Base-by-base conservation (phyloP, 1,284 basidiomycete genomes). In the Xerocomus cyaneibrunnescens region DNA sequence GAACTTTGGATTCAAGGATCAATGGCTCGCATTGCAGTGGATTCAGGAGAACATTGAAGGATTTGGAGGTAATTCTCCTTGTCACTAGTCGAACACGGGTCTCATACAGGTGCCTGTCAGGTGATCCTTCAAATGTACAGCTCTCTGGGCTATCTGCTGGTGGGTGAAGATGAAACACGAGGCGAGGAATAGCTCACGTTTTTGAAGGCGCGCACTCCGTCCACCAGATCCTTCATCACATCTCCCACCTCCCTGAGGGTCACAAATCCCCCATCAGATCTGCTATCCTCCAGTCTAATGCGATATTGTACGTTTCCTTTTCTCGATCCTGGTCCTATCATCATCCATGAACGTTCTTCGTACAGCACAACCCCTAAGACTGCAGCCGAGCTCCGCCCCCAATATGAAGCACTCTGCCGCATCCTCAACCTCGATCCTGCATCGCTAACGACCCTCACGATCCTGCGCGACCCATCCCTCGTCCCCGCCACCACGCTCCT, bases 1-100 rank as follows among this genome's bases (percentile, higher is more conserved):
- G 3, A 92, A 90, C 62, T 90, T 83, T 62, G 87, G 88, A 0
- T 89, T 91, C 73, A 88, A 89, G 69, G 88, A 91, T 62, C 85
- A 65, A 27, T 66, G 62, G 57, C 31, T 63, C 22, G 62, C 48
- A 14, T 17, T 64, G 14, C 54, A 27, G 21, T 64, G 62, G 64
- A 39, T 66, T 7, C 61, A 45, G 9, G 62, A 62, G 9, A 62
- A 66, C 34, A 61, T 65, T 7, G 54, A 42, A 32, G 45, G 48
- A 5, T 64, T 65, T 36, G 63, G 61, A 32, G 63, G 62, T 61
- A 42, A 47, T 84, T 57, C 55, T 81, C 71, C 60, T 84, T 37
- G 62, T 64, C 10, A 62, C 71, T 0, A 88, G n/a, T n/a, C 85
- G 30, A 48, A 7, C 5, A 17, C 14, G 4, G 47, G 84, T 78